Base-by-base conservation (phyloP, 2,329 filamentous ascomycete species). In the Sporothrix mexicana region DNA sequence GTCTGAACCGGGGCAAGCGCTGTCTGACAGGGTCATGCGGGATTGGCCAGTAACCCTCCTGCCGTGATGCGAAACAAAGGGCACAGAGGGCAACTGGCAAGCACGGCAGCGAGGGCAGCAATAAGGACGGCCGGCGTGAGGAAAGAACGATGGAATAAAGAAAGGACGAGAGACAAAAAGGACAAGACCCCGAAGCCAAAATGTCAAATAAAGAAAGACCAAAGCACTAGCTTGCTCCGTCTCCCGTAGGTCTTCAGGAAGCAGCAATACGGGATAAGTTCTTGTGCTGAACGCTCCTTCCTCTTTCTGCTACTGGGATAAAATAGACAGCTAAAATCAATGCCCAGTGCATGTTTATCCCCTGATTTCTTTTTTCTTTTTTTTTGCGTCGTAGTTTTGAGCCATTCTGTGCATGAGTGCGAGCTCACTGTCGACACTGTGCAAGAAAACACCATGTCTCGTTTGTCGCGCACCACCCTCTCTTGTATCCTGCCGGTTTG, bases 21-120 rank as follows among this genome's bases (percentile, higher is more conserved):
- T 62, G 55, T 70, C 55, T 70, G 55, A 70, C 68, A 70, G 53
- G 55, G 20, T 20, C 55, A 61, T 55, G 69, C 69, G 55, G 43
- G 43, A 68, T 70, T 70, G 55, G 69, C 9, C 69, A 70, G 69
- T 45, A 9, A 23, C 64, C 61, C 25, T 67, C 23, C 23, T 69
- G 47, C 45, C 25, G 30, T 25, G 67, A 17, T 57, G 17, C 30
- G 49, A 69, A 69, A 69, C 67, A 57, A 69, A 45, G 67, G 25
- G n/a, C n/a, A 69, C 4, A 57, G 55, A 43, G 13, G 47, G 30
- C 67, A 30, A 55, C 49, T n/a, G 47, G 30, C 67, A 30, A 55
- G 67, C 23, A 55, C 23, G 47, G 45, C 66, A 69, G 66, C 25
- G 23, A 69, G 17, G 23, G 47, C 12, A 36, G 30, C 30, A 30